Evolutionary conservation across 306 rosid species (phyloP), one percentile per base, ranked within the genome.

Genomic region (Cucurbita moschata): DNA sequence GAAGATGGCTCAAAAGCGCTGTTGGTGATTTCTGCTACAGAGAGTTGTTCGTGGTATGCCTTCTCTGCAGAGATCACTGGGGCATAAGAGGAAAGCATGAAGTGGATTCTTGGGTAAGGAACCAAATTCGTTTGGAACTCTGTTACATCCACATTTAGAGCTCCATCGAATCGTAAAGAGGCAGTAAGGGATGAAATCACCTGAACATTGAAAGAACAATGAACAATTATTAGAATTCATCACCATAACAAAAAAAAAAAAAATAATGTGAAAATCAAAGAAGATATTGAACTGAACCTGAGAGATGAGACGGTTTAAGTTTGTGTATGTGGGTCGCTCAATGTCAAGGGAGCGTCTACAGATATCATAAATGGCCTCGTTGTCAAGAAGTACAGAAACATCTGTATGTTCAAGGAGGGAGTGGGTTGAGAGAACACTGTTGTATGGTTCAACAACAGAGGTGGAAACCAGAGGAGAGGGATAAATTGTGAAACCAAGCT

Each of bases 381-480:
- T 92, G 84, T 92, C 98, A 67, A 92, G 79, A 0, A 92, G 96
- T 1, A 92, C 96, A 37, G 98, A 84, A 38, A 92, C 98, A 81
- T 92, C 96, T 2, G 98, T 92, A 84, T 92, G 98, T 79, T 90
- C 96, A 66, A 90, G 77, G 54, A 92, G 96, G 49, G 98, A 88
- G 76, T 92, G 98, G n/a, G 98, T 92, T 18, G 96, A 90, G 54
- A 92, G 96, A 55, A 92, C 96, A 77, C 98, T 92, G 87, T 92
- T 92, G 87, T 92, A 92, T 15, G 96, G 98, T 83, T 92, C 98
- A 71, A 92, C 98, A 78, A 92, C 98, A 72, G 98, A 88, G 73
- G 98, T 92, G 19, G 98, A 92, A 7, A 92, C 96, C 78, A 90
- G 96, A 52, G 97, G 97, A 6, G 97, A 92, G 8, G 97, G 97